Evolutionary conservation across 1,139 yeast genomes (phyloP).

Genomic region (Arxiozyma slooffiae): DNA sequence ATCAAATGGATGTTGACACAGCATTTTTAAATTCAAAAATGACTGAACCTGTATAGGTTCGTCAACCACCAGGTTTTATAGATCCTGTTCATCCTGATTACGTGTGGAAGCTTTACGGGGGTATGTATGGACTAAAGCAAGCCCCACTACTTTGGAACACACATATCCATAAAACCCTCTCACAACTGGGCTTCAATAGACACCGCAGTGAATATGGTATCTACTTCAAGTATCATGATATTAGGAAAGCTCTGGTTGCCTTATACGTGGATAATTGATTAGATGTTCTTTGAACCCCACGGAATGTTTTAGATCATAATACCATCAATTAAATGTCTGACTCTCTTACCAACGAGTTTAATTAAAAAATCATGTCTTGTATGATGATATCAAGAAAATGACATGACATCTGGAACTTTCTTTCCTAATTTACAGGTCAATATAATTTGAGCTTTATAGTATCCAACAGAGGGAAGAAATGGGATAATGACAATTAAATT

Average conservation of each 20-base stretch:
- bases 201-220: constrained; percentile 4
- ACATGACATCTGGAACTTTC: no score
- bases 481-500: no score
- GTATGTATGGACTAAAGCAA: constrained; percentile 22
- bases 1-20: background rate
- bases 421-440: no score
- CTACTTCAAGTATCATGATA: background rate
- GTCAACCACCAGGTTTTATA: background rate
- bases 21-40: background rate
- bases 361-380: no score
- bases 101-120: background rate
- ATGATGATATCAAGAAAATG: no score
- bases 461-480: no score
- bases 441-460: no score
- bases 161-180: constrained; percentile 19
- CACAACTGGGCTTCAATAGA: constrained; percentile 17
- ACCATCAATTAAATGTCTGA: no score
- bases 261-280: constrained; percentile 8
- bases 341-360: no score
- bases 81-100: background rate
- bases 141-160: constrained; percentile 35
- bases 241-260: constrained; percentile 1
- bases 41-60: background rate
- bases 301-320: no score
- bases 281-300: no score